Conservation (phyloP, 2,329 filamentous ascomycete species). For the Ophiostoma triangulosporum region DNA sequence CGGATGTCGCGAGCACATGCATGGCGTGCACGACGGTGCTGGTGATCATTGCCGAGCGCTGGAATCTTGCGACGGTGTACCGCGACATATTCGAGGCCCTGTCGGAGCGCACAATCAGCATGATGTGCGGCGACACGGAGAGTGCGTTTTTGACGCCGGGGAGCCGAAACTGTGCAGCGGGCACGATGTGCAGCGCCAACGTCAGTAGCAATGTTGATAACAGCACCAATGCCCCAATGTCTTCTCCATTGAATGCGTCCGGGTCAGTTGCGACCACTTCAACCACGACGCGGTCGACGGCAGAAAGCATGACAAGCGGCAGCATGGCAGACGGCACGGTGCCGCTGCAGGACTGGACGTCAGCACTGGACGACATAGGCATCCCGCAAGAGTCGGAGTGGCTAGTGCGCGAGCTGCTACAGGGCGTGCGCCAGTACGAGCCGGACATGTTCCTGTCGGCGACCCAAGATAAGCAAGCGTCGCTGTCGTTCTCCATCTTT, state of each 20-base stretch:
- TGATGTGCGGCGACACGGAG: conserved; percentile 14
- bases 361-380: background rate
- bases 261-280: background rate
- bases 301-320: background rate
- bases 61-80: conserved; percentile 18
- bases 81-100: conserved; percentile 22
- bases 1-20: conserved; percentile 20
- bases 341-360: background rate
- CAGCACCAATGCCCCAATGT: background rate
- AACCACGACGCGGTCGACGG: background rate
- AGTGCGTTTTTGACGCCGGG: background rate
- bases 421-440: background rate
- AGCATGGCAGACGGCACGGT: background rate
- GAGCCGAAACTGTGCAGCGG: background rate
- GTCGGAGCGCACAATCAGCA: conserved; percentile 18
- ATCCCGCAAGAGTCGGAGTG: background rate
- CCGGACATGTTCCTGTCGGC: background rate
- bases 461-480: background rate
- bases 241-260: background rate
- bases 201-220: background rate
- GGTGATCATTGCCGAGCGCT: conserved; percentile 21
- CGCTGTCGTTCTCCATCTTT: background rate
- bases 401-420: background rate
- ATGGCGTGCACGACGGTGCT: conserved; percentile 23
- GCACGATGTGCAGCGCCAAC: too few species aligned